A percentile compares a stretch with the other conserved stretches of the same genome.
These are phyloP conservation scores for Geotrichum candidum DNA, from an alignment of 1,139 yeast genomes.

Conservation along the genomic window DNA sequence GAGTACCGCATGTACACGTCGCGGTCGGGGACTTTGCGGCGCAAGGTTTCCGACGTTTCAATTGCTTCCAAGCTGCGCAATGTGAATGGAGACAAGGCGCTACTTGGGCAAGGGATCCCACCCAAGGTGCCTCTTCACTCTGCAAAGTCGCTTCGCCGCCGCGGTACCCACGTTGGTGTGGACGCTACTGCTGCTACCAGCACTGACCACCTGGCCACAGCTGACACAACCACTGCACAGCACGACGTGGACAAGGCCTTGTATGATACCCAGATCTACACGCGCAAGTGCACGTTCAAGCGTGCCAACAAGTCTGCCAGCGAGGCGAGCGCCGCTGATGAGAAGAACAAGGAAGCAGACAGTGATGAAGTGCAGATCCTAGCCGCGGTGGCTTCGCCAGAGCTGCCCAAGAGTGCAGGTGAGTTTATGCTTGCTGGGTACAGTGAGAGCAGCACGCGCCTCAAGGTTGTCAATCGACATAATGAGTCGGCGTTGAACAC, in stretches of 20 bases:
- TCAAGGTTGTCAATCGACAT: conserved; percentile 24
- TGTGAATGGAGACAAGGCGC: conserved; percentile 15
- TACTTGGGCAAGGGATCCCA: conserved; percentile 27
- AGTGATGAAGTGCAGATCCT: conserved; percentile 10
- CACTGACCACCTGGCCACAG: conserved; percentile 2
- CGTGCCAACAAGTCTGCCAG: neutral
- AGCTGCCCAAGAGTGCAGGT: conserved; percentile 7
- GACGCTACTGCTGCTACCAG: neutral
- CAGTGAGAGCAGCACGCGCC: conserved; percentile 22
- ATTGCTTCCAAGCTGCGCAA: conserved; percentile 11
- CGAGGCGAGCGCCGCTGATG: conserved; percentile 2
- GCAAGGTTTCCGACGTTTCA: conserved; percentile 4
- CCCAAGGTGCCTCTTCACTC: conserved; percentile 29
- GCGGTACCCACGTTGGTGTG: neutral
- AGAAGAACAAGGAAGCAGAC: conserved; percentile 7
- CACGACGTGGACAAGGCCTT: neutral
- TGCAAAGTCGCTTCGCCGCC: conserved; percentile 5
- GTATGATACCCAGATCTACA: conserved; percentile 13
- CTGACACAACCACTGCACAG: neutral
- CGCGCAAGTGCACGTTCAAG: conserved; percentile 15
- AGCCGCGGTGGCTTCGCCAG: conserved; percentile 1
- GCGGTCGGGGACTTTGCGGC: conserved; percentile 5
- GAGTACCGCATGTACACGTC: conserved; percentile 11
- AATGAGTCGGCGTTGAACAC: neutral
- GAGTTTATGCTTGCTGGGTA: conserved; percentile 29